These are phyloP conservation scores for Ophiostoma pallidulum DNA, from an alignment of 2,329 filamentous ascomycete genomes.

Conservation along the genomic window DNA sequence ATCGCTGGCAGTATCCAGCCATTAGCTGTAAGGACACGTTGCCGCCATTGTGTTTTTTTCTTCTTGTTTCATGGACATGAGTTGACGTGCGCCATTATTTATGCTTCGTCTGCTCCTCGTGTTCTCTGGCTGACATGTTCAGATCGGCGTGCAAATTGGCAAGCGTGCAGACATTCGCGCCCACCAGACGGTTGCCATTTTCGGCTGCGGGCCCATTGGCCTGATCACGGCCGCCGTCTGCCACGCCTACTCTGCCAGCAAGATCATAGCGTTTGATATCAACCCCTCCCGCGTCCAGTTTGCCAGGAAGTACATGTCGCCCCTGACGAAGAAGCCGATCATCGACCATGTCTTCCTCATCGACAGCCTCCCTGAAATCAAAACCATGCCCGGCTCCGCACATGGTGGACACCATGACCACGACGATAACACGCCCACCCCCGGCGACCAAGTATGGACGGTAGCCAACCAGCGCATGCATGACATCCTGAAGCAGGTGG, in stretches of 20 bases:
- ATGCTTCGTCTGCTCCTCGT: too few relatives aligned
- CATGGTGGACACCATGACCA: neutral
- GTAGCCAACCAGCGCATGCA: conserved; percentile 4
- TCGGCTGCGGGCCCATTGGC: conserved; percentile 79
- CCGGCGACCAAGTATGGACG: conserved; percentile 6
- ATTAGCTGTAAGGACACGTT: conserved; percentile 50
- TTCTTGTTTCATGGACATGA: too few relatives aligned
- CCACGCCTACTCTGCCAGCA: conserved; percentile 69
- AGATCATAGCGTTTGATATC: conserved; percentile 82
- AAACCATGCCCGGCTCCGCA: neutral
- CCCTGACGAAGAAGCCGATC: conserved; percentile 32
- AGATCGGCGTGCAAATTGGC: conserved; percentile 62
- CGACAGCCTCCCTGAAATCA: conserved; percentile 43
- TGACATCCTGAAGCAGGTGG: conserved; percentile 53
- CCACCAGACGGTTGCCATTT: conserved; percentile 69
- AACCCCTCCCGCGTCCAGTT: conserved; percentile 70
- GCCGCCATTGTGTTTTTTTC: too few relatives aligned
- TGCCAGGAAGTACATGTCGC: conserved; percentile 45
- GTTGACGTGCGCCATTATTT: too few relatives aligned
- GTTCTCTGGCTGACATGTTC: too few relatives aligned
- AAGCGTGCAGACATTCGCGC: conserved; percentile 63
- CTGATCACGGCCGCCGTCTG: conserved; percentile 81
- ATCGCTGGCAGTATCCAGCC: conserved; percentile 89
- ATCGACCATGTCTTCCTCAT: conserved; percentile 64
- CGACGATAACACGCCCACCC: neutral